Conservation (phyloP, 2,329 filamentous ascomycete species). For the Lachnellula arida region DNA sequence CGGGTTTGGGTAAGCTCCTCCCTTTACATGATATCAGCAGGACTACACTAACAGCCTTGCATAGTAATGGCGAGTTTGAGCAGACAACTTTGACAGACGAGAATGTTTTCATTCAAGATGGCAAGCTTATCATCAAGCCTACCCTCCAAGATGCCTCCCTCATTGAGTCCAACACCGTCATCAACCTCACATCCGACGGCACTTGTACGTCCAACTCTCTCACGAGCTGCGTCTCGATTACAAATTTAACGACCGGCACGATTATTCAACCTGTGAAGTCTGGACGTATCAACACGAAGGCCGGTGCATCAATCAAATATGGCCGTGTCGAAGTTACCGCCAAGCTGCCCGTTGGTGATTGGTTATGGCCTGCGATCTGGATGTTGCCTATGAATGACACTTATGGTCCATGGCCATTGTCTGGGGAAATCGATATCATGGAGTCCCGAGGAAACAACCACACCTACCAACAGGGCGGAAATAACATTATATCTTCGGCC, state of each 20-base stretch:
- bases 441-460: constrained; percentile 81
- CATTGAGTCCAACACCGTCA: constrained; percentile 60
- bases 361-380: constrained; percentile 92
- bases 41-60: constrained; percentile 8
- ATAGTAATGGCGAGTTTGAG: constrained; percentile 76
- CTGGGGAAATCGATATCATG: constrained; percentile 79
- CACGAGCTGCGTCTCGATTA: constrained; percentile 61
- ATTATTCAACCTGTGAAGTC: constrained; percentile 76
- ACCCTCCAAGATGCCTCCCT: constrained; percentile 67
- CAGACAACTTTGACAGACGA: constrained; percentile 66
- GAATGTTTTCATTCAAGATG: constrained; percentile 69
- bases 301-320: constrained; percentile 68
- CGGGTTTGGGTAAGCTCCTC: constrained; percentile 48
- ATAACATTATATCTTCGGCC: constrained; percentile 73
- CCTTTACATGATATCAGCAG: constrained; percentile 37
- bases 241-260: constrained; percentile 72
- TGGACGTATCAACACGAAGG: constrained; percentile 71
- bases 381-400: constrained; percentile 70
- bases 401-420: constrained; percentile 74
- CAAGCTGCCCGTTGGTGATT: constrained; percentile 71
- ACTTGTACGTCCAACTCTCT: constrained; percentile 61
- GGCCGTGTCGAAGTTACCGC: constrained; percentile 77
- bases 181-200: constrained; percentile 63
- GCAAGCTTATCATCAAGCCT: constrained; percentile 68
- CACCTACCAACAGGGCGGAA: constrained; percentile 70